Conservation (phyloP, 805 yeast genomes). For the Yamadazyma philogaea region DNA sequence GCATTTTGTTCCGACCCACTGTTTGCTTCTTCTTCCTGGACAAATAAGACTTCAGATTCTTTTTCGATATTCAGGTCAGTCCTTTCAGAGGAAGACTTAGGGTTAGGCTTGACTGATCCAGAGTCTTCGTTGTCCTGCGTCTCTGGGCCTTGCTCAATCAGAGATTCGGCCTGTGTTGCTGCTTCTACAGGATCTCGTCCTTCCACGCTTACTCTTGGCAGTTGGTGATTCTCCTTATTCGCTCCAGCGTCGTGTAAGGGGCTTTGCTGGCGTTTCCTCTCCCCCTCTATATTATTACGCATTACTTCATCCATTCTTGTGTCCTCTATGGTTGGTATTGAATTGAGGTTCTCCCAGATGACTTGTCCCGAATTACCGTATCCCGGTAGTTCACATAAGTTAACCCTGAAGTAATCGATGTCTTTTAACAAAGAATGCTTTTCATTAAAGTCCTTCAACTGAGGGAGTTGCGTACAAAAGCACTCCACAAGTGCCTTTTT, state of each 20-base stretch:
- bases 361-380: slow-evolving; percentile 61
- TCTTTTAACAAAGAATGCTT: slow-evolving; percentile 57
- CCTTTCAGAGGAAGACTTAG: neutral
- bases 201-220: neutral
- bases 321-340: slow-evolving; percentile 50
- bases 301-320: slow-evolving; percentile 44
- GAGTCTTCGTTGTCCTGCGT: neutral
- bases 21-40: slow-evolving; percentile 1
- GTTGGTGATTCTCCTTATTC: neutral
- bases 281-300: slow-evolving; percentile 37
- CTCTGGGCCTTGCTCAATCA: too few species aligned
- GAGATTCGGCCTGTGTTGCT: too few species aligned
- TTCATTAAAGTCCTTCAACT: slow-evolving; percentile 48
- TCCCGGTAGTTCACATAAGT: slow-evolving; percentile 55
- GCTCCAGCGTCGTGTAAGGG: neutral
- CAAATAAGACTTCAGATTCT: neutral
- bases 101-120: neutral
- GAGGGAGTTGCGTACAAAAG: slow-evolving; percentile 46
- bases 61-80: too few species aligned
- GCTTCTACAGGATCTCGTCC: too few species aligned
- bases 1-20: too few species aligned
- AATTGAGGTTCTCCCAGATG: slow-evolving; percentile 58
- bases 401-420: slow-evolving; percentile 61
- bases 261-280: slow-evolving; percentile 1
- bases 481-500: slow-evolving; percentile 52